Percentiles rank a stretch among this genome's conserved stretches.
Evolutionary conservation across 805 yeast genomes (phyloP).

Genomic region (Metahyphopichia silvanorum): DNA sequence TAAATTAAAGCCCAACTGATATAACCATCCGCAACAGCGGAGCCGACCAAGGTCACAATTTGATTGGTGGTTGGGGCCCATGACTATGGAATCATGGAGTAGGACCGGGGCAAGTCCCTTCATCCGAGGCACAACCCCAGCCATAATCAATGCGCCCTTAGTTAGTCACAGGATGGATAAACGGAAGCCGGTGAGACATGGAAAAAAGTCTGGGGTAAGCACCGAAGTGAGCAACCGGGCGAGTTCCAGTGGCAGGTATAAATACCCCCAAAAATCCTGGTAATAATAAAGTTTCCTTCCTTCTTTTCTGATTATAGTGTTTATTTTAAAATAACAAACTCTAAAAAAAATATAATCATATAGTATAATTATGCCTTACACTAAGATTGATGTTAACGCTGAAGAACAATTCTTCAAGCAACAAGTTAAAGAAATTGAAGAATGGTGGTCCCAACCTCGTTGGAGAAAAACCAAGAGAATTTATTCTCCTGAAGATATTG

Average conservation of each 20-base stretch:
- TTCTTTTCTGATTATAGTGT: background rate
- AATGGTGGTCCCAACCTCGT: conserved; percentile 95
- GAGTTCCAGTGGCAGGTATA: background rate
- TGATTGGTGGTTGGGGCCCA: too few species aligned
- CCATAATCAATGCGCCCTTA: too few species aligned
- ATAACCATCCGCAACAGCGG: too few species aligned
- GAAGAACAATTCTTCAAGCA: conserved; percentile 64
- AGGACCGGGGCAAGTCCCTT: background rate
- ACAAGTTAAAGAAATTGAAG: conserved; percentile 68
- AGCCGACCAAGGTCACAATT: too few species aligned
- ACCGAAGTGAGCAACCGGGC: too few species aligned
- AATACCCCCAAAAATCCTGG: background rate
- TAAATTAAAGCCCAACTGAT: too few species aligned
- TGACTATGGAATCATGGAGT: too few species aligned
- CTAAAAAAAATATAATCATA: conserved; percentile 1
- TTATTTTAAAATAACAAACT: background rate
- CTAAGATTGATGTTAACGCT: conserved; percentile 53
- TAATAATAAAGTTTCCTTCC: background rate
- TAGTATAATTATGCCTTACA: conserved; percentile 50
- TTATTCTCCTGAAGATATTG: conserved; percentile 86
- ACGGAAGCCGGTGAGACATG: background rate
- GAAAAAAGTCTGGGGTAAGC: conserved; percentile 2
- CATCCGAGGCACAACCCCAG: conserved; percentile 1
- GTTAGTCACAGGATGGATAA: background rate
- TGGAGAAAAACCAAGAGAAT: conserved; percentile 87